Evolutionary conservation across 768 basidiomycete species (phyloP), one percentile per base, ranked within the genome.

Genomic region (Erythrobasidium yunnanense): DNA sequence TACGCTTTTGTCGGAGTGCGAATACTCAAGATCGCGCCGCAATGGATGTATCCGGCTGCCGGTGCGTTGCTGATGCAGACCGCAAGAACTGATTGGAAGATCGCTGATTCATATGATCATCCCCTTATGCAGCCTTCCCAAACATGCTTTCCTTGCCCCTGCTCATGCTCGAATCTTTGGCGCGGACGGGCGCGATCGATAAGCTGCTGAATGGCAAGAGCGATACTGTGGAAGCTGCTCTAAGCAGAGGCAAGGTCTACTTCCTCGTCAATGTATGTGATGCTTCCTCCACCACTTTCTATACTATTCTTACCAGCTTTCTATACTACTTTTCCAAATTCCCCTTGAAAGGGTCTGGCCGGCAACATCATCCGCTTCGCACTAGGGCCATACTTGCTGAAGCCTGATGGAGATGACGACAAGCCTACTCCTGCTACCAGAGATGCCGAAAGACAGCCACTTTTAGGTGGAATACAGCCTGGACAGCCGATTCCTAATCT

Each of bases 321-420:
- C n/a, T 27, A 45, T 4, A 18, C 2, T 22, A 47, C 13, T 11
- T 29, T 53, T 25, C 18, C 29, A 3, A 23, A 29, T 7, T 4
- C 13, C 18, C n/a, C 27, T 7, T 50, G 17, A 17, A 7, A 65
- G 53, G 65, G 52, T 8, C 54, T 66, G 5, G 65, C 42, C 15
- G 38, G 53, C 5, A 66, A 66, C 65, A 55, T 66, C 27, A 2
- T 66, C 27, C 30, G 65, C n/a, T 66, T 53, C 34, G 65, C 65
- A n/a, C 15, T 66, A 11, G 65, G 65, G 29, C 65, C 65, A 2
- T 55, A 55, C 42, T n/a, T 53, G 1, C 50, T 66, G 13, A 8
- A 29, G 7, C 17, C 5, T 23, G 45, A 49, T 22, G 47, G 22
- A 27, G 52, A 45, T 25, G 32, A 35, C 22, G 30, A 29, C 49